Conservation (phyloP, 1,284 basidiomycete species). For the Wallemia ichthyophaga region DNA sequence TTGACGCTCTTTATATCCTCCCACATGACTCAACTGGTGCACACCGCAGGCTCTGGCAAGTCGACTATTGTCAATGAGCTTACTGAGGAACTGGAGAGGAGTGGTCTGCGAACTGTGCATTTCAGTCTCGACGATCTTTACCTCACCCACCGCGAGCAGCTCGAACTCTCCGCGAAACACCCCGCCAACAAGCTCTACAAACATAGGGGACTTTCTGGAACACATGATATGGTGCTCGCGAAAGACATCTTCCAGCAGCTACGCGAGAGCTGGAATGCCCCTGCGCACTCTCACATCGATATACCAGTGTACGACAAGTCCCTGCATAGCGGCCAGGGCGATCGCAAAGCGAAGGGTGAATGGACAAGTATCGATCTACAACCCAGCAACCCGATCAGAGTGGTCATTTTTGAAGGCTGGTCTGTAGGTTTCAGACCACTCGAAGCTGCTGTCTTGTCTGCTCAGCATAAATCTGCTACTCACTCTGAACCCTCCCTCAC, state of each 20-base stretch:
- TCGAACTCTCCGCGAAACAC: neutral
- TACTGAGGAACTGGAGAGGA: neutral
- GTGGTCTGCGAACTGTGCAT: neutral
- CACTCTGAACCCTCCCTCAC: neutral
- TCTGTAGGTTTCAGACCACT: neutral
- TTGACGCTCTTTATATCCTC: too few species aligned
- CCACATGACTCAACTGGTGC: too few species aligned
- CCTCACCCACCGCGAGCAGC: neutral
- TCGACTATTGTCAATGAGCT: neutral
- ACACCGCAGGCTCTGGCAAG: neutral
- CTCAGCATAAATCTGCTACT: neutral
- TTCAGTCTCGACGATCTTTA: neutral
- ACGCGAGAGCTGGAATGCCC: neutral
- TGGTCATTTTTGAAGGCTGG: neutral
- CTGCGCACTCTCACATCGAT: neutral
- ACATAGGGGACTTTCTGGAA: neutral
- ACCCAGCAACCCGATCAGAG: neutral
- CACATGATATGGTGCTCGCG: neutral
- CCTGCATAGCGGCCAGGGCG: neutral
- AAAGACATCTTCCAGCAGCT: neutral
- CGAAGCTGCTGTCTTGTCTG: neutral
- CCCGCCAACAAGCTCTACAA: neutral
- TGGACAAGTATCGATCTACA: neutral
- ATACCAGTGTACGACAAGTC: neutral
- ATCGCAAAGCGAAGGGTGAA: neutral